Percentiles rank a stretch among this genome's conserved stretches.
These are phyloP conservation scores for Aquilaria yunnanensis DNA, from an alignment of 345 rosid species.

Conservation along the genomic window DNA sequence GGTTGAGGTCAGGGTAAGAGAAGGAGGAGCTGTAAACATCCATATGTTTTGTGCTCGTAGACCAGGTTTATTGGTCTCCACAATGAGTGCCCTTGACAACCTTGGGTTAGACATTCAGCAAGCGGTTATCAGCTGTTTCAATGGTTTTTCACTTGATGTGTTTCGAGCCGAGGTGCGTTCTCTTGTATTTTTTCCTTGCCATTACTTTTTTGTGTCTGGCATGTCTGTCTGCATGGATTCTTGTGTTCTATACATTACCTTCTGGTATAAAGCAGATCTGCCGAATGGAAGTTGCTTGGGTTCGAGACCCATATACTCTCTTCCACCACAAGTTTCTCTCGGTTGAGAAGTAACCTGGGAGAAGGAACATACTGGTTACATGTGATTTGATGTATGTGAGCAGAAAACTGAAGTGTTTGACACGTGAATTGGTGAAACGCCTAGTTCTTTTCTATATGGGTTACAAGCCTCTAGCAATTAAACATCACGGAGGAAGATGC, in stretches of 20 bases:
- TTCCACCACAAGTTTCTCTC: too few species aligned
- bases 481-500: too few species aligned
- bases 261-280: neutral
- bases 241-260: too few species aligned
- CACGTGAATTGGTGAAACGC: too few species aligned
- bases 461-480: too few species aligned
- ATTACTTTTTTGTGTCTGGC: neutral
- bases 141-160: conserved; percentile 89
- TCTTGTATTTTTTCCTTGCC: neutral
- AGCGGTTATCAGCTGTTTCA: conserved; percentile 95
- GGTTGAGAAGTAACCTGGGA: too few species aligned
- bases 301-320: too few species aligned
- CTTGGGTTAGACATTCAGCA: conserved; percentile 94
- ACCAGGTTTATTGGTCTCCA: conserved; percentile 84
- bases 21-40: conserved; percentile 96
- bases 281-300: neutral
- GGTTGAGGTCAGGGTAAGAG: conserved; percentile 94
- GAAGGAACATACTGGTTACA: too few species aligned
- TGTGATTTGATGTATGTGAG: too few species aligned
- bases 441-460: too few species aligned
- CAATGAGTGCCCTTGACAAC: conserved; percentile 89
- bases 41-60: conserved; percentile 96
- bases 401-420: too few species aligned
- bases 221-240: neutral
- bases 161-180: conserved; percentile 85